phyloP scores from a whole-genome alignment of 192 early-diverging fungal species.

The Coemansia sp. region DNA sequence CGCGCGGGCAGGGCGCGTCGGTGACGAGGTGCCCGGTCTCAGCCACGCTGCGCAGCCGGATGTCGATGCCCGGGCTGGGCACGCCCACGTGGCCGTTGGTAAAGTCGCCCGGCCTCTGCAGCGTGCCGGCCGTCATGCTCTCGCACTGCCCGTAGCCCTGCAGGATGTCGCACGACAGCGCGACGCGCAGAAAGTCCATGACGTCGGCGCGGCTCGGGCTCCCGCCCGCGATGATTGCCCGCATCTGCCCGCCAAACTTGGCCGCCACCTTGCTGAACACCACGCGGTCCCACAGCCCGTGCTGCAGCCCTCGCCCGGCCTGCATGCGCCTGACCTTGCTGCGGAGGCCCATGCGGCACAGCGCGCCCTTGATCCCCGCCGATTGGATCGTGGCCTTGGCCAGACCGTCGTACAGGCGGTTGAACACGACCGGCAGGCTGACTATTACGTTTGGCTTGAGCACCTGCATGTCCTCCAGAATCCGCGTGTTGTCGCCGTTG shows the following conservation, averaged over 20 bases:
- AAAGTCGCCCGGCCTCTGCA: conserved; percentile 51
- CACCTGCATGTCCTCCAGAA: conserved; percentile 71
- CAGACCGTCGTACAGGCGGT: conserved; percentile 73
- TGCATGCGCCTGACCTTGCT: conserved; percentile 57
- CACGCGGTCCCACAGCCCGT: conserved; percentile 80
- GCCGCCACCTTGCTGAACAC: conserved; percentile 75
- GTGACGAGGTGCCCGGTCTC: conserved; percentile 73
- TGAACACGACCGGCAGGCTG: conserved; percentile 70
- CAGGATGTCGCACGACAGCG: conserved; percentile 53
- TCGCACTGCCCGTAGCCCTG: conserved; percentile 90
- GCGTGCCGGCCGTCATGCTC: conserved; percentile 41
- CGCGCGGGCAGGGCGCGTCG: conserved; percentile 71
- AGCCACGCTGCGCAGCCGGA: conserved; percentile 79
- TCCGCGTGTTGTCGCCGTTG: conserved; percentile 59
- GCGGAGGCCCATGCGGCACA: conserved; percentile 52
- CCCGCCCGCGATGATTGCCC: conserved; percentile 68
- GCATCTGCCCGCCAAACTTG: conserved; percentile 67
- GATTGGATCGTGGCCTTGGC: conserved; percentile 49
- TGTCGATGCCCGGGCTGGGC: conserved; percentile 58
- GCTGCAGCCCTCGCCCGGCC: conserved; percentile 52
- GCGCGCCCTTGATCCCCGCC: conserved; percentile 26
- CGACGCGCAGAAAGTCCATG: conserved; percentile 67
- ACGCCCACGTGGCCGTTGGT: conserved; percentile 64
- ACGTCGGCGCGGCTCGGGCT: conserved; percentile 68
- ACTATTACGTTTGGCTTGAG: conserved; percentile 72